Evolutionary conservation across 2,329 filamentous ascomycete genomes (phyloP).

Genomic region (Pyrenophora teres): DNA sequence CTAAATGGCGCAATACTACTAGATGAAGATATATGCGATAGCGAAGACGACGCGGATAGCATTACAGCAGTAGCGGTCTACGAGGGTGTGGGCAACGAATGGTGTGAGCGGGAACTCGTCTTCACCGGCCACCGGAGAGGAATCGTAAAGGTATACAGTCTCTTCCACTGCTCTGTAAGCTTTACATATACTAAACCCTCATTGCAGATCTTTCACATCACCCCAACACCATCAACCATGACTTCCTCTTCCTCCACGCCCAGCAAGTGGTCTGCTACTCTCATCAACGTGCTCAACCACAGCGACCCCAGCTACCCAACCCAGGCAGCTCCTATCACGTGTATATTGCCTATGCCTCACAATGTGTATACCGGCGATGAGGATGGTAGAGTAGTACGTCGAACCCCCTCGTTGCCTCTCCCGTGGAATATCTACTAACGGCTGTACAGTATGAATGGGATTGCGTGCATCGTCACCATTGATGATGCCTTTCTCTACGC

Average conservation of each 20-base stretch:
- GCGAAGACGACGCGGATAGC: slow-evolving; percentile 66
- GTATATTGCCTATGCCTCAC: slow-evolving; percentile 80
- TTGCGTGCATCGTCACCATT: slow-evolving; percentile 56
- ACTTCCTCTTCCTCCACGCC: slow-evolving; percentile 36
- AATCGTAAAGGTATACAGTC: slow-evolving; percentile 67
- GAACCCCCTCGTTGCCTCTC: neutral
- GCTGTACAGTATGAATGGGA: slow-evolving; percentile 60
- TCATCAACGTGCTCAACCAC: slow-evolving; percentile 83
- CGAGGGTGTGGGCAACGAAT: slow-evolving; percentile 87
- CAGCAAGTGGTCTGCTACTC: slow-evolving; percentile 70
- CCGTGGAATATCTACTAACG: slow-evolving; percentile 4
- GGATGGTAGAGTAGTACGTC: slow-evolving; percentile 72
- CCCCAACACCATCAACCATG: slow-evolving; percentile 56
- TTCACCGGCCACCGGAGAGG: slow-evolving; percentile 88
- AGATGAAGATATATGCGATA: slow-evolving; percentile 77
- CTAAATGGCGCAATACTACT: slow-evolving; percentile 85
- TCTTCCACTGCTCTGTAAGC: neutral
- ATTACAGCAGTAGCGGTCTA: slow-evolving; percentile 89
- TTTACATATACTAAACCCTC: neutral
- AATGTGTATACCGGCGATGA: slow-evolving; percentile 94
- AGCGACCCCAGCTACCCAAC: slow-evolving; percentile 63
- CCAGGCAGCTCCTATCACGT: slow-evolving; percentile 71
- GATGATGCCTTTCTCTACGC: neutral
- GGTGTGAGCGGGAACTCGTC: slow-evolving; percentile 82
- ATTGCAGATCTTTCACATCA: slow-evolving; percentile 61